Evolutionary conservation across 2,329 filamentous ascomycete species (phyloP), one percentile per base, ranked within the genome.

Genomic region (Diplodia intermedia): DNA sequence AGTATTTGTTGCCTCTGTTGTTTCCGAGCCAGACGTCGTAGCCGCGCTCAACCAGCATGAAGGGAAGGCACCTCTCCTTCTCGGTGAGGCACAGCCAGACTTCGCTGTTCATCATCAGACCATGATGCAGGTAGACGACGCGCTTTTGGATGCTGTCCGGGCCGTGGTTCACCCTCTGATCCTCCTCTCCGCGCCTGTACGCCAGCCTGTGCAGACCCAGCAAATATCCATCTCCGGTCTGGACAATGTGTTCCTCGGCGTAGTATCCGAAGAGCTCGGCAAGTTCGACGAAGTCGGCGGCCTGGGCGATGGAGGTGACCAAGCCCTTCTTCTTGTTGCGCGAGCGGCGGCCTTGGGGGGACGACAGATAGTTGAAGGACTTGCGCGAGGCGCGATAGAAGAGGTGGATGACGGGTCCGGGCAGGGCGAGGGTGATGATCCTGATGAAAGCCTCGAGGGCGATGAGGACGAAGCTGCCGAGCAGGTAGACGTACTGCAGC

Each of bases 21-120:
- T 99, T 99, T 62, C 95, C 95, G 70, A 99, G 85, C 92, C 95
- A 99, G 71, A 98, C 94, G 82, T 99, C 95, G 74, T 96, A 99
- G 2, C 95, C 95, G 74, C 88, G 87, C 75, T 97, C 93, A 0
- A 97, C 93, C 53, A 99, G 84, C 72, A 91, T 87, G 77, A 99
- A 98, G 0, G 95, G 93, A 49, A 99, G 83, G 72, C 91, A 94
- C 72, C 94, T 87, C 78, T 96, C 87, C 72, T 90, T 89, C 72
- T 97, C 92, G 0, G 94, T 97, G 76, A 94, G 82, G 76, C 93
- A 96, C 9, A 98, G 92, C 95, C 95, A 99, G 40, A 99, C 94
- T 79, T 99, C 95, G 73, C 93, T 97, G 80, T 97, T 98, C 95
- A 99, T 99, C 76, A 99, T 86, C 68, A 99, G 85, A 12, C 94